These are phyloP conservation scores for Edaphochlamys debaryana DNA, from an alignment of 139 green algal species.

Conservation along the genomic window DNA sequence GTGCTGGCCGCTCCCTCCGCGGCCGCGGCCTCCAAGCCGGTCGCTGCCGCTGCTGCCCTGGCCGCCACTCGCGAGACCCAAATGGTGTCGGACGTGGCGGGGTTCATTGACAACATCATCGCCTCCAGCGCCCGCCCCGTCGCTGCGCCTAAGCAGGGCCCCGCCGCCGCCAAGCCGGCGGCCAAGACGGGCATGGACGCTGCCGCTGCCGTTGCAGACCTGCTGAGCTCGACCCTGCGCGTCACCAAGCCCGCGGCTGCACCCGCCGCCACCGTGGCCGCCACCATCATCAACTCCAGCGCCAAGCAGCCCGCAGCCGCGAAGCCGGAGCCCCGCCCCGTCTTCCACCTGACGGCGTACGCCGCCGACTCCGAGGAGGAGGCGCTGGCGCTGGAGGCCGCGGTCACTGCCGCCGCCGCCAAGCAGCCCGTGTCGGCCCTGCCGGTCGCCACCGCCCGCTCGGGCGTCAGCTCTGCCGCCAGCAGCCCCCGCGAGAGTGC, in stretches of 20 bases:
- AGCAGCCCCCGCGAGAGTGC: neutral
- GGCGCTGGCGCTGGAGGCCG: neutral
- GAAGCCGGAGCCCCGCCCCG: too few species aligned
- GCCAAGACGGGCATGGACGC: neutral
- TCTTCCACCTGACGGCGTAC: neutral
- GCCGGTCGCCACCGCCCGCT: neutral
- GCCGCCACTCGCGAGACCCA: neutral
- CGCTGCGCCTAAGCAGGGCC: neutral
- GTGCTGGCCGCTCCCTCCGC: neutral
- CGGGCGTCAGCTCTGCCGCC: neutral
- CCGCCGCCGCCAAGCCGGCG: neutral
- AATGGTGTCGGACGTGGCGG: slow-evolving; percentile 41
- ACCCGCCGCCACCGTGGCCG: neutral
- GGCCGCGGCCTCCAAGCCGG: neutral
- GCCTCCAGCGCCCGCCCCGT: neutral
- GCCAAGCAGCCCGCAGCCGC: too few species aligned
- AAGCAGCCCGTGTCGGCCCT: neutral
- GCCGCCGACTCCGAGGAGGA: neutral
- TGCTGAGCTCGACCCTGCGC: slow-evolving; percentile 7
- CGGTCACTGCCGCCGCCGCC: neutral
- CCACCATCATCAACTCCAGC: neutral
- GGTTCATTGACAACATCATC: slow-evolving; percentile 46
- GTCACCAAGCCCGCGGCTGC: neutral
- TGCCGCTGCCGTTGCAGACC: slow-evolving; percentile 1
- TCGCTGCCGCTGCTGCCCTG: neutral